Conservation (phyloP, 805 yeast species). For the Cephaloascus fragrans region DNA sequence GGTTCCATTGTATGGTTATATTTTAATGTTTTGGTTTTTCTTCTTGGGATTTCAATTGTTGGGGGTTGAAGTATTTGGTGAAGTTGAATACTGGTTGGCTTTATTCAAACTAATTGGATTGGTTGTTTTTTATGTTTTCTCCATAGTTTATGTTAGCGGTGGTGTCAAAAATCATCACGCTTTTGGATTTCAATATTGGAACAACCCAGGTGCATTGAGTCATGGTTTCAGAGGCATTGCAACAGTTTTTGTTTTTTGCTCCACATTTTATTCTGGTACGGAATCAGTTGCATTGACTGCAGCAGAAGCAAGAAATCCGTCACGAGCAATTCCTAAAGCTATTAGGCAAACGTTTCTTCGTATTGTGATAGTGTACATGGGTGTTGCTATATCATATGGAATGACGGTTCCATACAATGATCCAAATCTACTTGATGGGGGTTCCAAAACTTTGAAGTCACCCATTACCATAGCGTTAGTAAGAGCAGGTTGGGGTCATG, state of each 20-base stretch:
- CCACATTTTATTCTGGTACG: constrained; percentile 50
- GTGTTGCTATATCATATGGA: constrained; percentile 47
- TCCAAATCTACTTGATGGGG: constrained; percentile 28
- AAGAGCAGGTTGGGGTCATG: constrained; percentile 42
- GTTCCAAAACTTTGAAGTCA: constrained; percentile 30
- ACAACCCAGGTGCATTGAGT: constrained; percentile 30
- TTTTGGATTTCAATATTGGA: constrained; percentile 33
- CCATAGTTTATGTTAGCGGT: constrained; percentile 36
- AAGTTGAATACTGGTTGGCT: constrained; percentile 45
- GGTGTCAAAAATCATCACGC: constrained; percentile 26
- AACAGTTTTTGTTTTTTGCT: constrained; percentile 47
- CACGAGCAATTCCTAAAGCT: constrained; percentile 46
- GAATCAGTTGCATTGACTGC: constrained; percentile 52
- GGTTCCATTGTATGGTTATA: constrained; percentile 47
- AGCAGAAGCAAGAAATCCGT: constrained; percentile 52
- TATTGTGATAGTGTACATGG: constrained; percentile 41
- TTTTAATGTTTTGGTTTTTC: constrained; percentile 40
- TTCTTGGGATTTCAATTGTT: constrained; percentile 41
- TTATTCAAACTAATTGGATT: constrained; percentile 36
- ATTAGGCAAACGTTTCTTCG: constrained; percentile 47
- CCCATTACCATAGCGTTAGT: constrained; percentile 40
- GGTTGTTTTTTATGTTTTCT: constrained; percentile 38
- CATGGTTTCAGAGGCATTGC: constrained; percentile 47
- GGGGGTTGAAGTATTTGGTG: constrained; percentile 47
- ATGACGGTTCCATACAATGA: constrained; percentile 49